phyloP scores from a whole-genome alignment of 495 filamentous ascomycete species.

The Neurospora intermedia region DNA sequence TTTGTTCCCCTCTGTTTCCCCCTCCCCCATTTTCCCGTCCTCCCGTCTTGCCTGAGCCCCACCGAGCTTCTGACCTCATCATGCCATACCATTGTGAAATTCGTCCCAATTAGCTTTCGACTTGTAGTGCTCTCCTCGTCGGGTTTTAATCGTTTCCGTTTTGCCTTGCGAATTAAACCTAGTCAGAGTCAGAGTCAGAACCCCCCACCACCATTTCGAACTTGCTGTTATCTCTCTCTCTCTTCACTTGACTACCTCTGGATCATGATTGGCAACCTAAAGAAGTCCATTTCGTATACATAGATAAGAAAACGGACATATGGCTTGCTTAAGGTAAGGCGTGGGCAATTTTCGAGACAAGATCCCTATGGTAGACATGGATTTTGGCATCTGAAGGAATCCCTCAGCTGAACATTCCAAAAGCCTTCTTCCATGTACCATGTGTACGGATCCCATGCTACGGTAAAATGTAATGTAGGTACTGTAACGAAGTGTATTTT shows the following conservation, averaged over 20 bases:
- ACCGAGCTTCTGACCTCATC: background rate
- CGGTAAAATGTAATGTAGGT: background rate
- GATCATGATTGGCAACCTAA: background rate
- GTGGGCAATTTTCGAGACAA: background rate
- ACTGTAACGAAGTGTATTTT: background rate
- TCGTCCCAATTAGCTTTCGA: background rate
- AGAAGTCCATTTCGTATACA: background rate
- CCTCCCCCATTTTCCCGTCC: background rate
- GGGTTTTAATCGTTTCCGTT: background rate
- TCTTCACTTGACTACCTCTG: background rate
- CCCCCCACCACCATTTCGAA: background rate
- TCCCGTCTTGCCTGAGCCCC: background rate
- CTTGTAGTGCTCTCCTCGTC: background rate
- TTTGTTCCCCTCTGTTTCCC: background rate
- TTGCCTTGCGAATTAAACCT: background rate
- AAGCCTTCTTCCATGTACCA: no score
- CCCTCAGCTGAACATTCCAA: no score
- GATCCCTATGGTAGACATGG: background rate
- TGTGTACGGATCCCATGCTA: background rate
- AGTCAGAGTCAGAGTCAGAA: background rate
- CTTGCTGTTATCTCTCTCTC: background rate
- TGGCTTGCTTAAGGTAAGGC: background rate
- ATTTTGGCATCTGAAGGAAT: background rate
- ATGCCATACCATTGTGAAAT: background rate
- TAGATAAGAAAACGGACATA: background rate